phyloP scores from a whole-genome alignment of 139 green algal genomes.

The Pleodorina starrii region DNA sequence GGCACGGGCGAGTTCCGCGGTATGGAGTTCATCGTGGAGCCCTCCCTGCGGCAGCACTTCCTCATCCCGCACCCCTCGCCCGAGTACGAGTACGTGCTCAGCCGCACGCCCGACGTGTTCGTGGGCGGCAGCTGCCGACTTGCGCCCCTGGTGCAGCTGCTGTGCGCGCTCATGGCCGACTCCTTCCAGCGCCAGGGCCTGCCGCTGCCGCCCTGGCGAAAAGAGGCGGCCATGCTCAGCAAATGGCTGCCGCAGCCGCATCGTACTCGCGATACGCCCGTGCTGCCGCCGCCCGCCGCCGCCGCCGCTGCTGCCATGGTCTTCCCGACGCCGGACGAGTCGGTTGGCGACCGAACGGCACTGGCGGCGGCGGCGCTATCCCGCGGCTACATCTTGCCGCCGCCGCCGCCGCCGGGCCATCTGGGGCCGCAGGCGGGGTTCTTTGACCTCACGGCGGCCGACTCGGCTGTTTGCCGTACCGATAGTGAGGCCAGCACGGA shows the following conservation, averaged over 20 bases:
- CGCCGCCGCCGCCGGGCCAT: too few relatives aligned
- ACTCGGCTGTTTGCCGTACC: background rate
- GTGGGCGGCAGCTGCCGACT: conserved; percentile 47
- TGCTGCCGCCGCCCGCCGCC: background rate
- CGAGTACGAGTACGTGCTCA: conserved; percentile 47
- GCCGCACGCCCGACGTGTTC: conserved; percentile 39
- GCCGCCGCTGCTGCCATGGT: background rate
- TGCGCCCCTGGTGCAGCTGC: conserved; percentile 35
- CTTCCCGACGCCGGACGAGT: background rate
- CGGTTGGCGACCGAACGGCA: background rate
- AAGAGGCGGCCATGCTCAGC: conserved; percentile 54
- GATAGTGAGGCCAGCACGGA: background rate
- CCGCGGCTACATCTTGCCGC: background rate
- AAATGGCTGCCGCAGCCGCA: conserved; percentile 50
- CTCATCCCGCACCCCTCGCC: conserved; percentile 57
- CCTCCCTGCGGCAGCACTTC: conserved; percentile 58
- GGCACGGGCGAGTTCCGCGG: conserved; percentile 34
- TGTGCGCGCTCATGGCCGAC: conserved; percentile 55
- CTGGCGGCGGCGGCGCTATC: background rate
- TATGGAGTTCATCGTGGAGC: conserved; percentile 60
- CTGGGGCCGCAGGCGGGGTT: background rate
- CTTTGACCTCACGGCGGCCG: background rate
- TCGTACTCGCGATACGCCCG: background rate
- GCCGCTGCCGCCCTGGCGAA: conserved; percentile 54
- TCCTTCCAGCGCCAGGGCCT: conserved; percentile 54